phyloP scores from a whole-genome alignment of 2,329 filamentous ascomycete species.

The Emmonsiellopsis sp. region DNA sequence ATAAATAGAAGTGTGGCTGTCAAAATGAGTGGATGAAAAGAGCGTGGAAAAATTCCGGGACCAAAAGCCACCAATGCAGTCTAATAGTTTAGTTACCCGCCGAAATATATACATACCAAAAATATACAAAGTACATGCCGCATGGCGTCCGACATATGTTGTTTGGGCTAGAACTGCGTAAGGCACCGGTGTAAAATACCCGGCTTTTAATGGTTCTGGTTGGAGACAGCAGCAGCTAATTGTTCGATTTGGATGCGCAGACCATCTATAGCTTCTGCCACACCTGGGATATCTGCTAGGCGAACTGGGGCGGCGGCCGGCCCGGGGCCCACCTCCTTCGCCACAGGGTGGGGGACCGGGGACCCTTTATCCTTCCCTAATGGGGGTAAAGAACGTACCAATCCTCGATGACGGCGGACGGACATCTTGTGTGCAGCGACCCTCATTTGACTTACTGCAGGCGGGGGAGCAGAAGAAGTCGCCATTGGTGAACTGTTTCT shows the following conservation, averaged over 20 bases:
- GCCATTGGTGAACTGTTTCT: slow-evolving; percentile 15
- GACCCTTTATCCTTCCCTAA: not conserved
- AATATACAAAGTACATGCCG: not conserved
- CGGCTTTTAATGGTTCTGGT: not conserved
- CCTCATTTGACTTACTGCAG: slow-evolving; percentile 15
- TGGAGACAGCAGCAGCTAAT: slow-evolving; percentile 17
- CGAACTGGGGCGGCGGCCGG: slow-evolving; percentile 17
- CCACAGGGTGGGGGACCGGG: not conserved
- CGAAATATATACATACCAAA: not conserved
- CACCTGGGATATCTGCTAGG: slow-evolving; percentile 24
- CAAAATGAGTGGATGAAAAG: not conserved
- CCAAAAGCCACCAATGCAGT: slow-evolving; percentile 1
- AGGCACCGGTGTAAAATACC: not conserved
- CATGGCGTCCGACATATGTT: not conserved
- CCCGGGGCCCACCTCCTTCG: slow-evolving; percentile 3
- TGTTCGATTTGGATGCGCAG: slow-evolving; percentile 27
- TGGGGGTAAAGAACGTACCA: slow-evolving; percentile 11
- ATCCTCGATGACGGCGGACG: slow-evolving; percentile 9
- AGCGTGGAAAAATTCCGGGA: slow-evolving; percentile 5
- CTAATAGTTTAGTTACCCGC: not conserved
- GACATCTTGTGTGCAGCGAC: slow-evolving; percentile 16
- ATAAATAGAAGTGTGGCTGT: not conserved
- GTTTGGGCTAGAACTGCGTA: not conserved
- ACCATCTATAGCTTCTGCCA: slow-evolving; percentile 26
- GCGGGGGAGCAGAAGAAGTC: slow-evolving; percentile 13